Conservation (phyloP, 2,329 filamentous ascomycete genomes). For the Incumbomyces delicatus region DNA sequence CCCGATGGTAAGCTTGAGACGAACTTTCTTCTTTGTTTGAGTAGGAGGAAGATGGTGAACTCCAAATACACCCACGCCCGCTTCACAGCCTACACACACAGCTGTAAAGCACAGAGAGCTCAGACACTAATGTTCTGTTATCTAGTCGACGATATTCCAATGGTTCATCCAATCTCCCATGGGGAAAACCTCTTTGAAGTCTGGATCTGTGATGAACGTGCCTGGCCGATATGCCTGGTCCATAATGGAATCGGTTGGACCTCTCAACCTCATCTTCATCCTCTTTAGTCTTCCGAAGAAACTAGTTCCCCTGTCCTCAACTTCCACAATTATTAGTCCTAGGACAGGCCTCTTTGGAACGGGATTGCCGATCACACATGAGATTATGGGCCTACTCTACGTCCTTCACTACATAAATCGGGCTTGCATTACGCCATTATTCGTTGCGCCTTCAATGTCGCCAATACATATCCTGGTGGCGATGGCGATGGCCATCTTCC, state of each 20-base stretch:
- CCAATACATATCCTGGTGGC: conserved; percentile 69
- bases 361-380: conserved; percentile 27
- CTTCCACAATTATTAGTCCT: neutral
- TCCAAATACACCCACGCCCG: too few species aligned
- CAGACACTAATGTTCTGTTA: neutral
- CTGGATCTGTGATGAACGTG: conserved; percentile 63
- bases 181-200: conserved; percentile 71
- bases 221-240: conserved; percentile 81
- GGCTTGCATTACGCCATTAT: conserved; percentile 68
- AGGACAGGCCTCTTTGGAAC: conserved; percentile 12
- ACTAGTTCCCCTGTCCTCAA: conserved; percentile 14
- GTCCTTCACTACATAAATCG: conserved; percentile 86
- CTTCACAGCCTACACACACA: too few species aligned
- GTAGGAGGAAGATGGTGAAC: neutral
- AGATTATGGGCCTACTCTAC: conserved; percentile 36
- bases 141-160: neutral
- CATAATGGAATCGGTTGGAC: conserved; percentile 74
- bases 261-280: conserved; percentile 68
- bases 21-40: neutral
- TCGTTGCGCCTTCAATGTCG: conserved; percentile 81
- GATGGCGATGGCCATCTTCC: conserved; percentile 57
- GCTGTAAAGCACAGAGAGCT: too few species aligned
- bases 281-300: conserved; percentile 57
- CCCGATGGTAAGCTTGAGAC: conserved; percentile 28
- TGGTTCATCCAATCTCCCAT: conserved; percentile 43